Percentiles rank a stretch among this genome's conserved stretches.
These are phyloP conservation scores for Scheffersomyces quercinus DNA, from an alignment of 1,139 yeast species.

Conservation along the genomic window DNA sequence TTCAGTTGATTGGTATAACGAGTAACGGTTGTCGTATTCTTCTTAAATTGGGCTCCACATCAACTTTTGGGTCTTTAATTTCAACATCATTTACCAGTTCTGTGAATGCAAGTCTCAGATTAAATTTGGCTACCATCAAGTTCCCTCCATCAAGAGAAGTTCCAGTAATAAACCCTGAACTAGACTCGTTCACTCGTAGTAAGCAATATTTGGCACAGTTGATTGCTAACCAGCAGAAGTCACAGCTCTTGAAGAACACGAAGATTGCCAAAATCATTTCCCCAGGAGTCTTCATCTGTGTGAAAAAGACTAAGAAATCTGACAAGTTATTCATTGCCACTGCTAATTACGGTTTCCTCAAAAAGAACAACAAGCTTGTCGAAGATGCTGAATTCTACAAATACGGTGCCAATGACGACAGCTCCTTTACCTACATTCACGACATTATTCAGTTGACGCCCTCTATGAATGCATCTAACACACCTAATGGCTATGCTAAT, in stretches of 20 bases:
- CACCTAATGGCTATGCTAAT: slow-evolving; percentile 80
- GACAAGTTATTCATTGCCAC: slow-evolving; percentile 71
- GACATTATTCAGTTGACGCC: slow-evolving; percentile 73
- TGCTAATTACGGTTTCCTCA: slow-evolving; percentile 80
- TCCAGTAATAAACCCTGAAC: slow-evolving; percentile 53
- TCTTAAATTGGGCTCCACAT: slow-evolving; percentile 47
- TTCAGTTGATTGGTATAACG: slow-evolving; percentile 84
- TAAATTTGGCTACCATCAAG: slow-evolving; percentile 54
- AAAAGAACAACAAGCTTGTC: slow-evolving; percentile 65
- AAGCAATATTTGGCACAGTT: slow-evolving; percentile 46
- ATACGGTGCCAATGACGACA: slow-evolving; percentile 40
- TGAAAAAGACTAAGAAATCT: slow-evolving; percentile 42
- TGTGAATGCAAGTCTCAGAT: slow-evolving; percentile 19
- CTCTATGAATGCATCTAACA: slow-evolving; percentile 66
- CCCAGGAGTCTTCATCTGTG: slow-evolving; percentile 77
- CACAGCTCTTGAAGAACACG: slow-evolving; percentile 47
- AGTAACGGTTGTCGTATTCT: slow-evolving; percentile 81
- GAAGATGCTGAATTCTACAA: slow-evolving; percentile 82
- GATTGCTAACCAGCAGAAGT: slow-evolving; percentile 45
- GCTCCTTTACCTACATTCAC: slow-evolving; percentile 50
- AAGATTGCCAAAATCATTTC: slow-evolving; percentile 59
- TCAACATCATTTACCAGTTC: slow-evolving; percentile 21
- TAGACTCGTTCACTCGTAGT: slow-evolving; percentile 45
- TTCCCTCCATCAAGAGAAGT: slow-evolving; percentile 74
- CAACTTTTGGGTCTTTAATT: slow-evolving; percentile 31